Evolutionary conservation across 2,329 filamentous ascomycete genomes (phyloP), one percentile per base, ranked within the genome.

Genomic region (Trichoderma arundinaceum): DNA sequence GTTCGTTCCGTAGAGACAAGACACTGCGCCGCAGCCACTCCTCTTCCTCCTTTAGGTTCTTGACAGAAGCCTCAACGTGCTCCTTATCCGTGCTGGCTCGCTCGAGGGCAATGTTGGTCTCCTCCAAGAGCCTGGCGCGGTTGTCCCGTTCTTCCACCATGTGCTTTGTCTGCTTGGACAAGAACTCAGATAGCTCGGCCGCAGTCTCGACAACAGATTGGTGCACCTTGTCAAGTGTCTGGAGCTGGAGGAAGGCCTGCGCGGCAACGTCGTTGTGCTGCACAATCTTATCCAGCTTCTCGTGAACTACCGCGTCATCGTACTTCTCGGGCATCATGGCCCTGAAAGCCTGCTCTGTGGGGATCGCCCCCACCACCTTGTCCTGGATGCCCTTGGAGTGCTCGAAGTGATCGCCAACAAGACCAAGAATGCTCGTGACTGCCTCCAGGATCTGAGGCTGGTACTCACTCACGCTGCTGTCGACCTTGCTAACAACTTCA

Each of bases 371-470:
- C 63, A 88, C 79, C 67, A 90, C 85, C 73, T 83, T 86, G 67
- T 85, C 82, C 69, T 87, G 81, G 28, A 90, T 80, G 3, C 82
- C 80, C 77, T 94, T 92, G 13, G 92, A 91, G 74, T 96, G 92
- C 71, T 96, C 92, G 72, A 91, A 97, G 75, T 98, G 94, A 74
- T 96, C 87, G 28, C 88, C 90, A 63, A 97, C 91, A 28, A 96
- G 84, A 7, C 88, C 82, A 44, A 96, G 83, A n/a, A 98, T 88
- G 72, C 97, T 92, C 72, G 92, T 90, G 69, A 99, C 87, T 0
- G 91, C 87, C 61, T 94, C 89, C 65, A 97, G 85, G 70, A 98
- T 91, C 78, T 96, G 91, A 1, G 95, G 95, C 71, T 97, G 90
- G 69, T 90, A 90, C 75, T 97, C 93, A 8, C 86, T 86, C 35